Base-by-base conservation (phyloP, 192 early-diverging fungal genomes). In the Backusella australiensis region DNA sequence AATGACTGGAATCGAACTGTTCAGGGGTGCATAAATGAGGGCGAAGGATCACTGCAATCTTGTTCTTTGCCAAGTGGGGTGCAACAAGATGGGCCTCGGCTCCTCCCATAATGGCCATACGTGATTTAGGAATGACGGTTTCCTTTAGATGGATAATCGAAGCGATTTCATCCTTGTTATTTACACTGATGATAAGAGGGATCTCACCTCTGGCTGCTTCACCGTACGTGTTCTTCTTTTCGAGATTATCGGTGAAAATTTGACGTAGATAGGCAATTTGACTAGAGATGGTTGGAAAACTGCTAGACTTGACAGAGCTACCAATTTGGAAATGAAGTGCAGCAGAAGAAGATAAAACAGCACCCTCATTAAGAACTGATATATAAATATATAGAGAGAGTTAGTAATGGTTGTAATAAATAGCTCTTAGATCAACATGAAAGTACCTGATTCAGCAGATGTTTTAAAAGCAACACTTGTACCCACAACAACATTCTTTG, bases 161-260 rank as follows among this genome's bases (percentile, higher is more conserved):
- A n/a, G 88, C 82, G 53, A 94, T 94, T 78, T 93, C 88, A 52
- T 90, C 89, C 67, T 86, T 85, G 71, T 82, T 86, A n/a, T 89
- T 36, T 26, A 85, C 82, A 52, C 80, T 73, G 15, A 88, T 73
- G 1, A 86, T 82, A 12, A 88, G 42, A 4, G 89, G 87, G 12
- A 90, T 83, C 26, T 88, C 79, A 32, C 89, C 89, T 26, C 72
- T 68, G 9, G 80, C 85, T 34, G 82, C 88, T 6, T 75, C 73
- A 3, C 74, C 73, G 46, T 84, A 87, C 8, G 75, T 74, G 34
- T 89, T 81, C 12, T 78, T 39, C 11, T 53, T 8, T n/a, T 70
- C 36, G 26, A 32, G 71, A 35, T 80, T 84, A 52, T 85, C 82
- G 23, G 71, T 38, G 29, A 90, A 74, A 2, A 78, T 32, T 34